A percentile compares a stretch with the other conserved stretches of the same genome.
phyloP scores from a whole-genome alignment of 495 filamentous ascomycete genomes.

The Symbiotaphrina buchneri region DNA sequence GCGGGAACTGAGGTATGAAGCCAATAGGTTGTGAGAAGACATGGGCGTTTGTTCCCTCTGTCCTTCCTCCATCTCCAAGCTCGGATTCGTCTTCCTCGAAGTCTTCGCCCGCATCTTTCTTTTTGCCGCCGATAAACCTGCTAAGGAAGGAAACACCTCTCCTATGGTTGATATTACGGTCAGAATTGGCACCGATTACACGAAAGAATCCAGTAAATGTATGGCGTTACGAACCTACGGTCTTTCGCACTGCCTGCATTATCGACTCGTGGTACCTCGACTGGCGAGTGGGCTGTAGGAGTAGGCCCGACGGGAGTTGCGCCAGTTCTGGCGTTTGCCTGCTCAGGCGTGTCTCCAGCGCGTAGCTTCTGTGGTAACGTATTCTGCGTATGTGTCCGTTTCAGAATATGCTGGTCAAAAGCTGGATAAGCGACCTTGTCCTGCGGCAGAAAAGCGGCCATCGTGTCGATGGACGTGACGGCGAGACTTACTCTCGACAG shows the following conservation, averaged over 20 bases:
- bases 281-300: neutral
- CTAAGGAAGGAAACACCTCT: slow-evolving; percentile 85
- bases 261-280: slow-evolving; percentile 4
- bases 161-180: no score
- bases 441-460: no score
- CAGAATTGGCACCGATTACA: no score
- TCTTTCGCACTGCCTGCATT: slow-evolving; percentile 31
- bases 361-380: slow-evolving; percentile 44
- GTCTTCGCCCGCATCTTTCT: slow-evolving; percentile 33
- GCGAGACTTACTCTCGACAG: neutral
- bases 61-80: slow-evolving; percentile 40
- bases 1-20: slow-evolving; percentile 71
- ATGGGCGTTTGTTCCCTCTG: slow-evolving; percentile 59
- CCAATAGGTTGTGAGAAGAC: slow-evolving; percentile 68
- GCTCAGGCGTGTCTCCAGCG: slow-evolving; percentile 25
- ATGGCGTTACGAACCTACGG: no score
- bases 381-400: slow-evolving; percentile 58
- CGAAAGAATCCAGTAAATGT: no score
- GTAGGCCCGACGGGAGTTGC: neutral
- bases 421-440: no score
- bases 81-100: slow-evolving; percentile 50
- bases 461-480: no score
- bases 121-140: slow-evolving; percentile 64
- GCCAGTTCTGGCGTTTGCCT: slow-evolving; percentile 18
- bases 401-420: slow-evolving; percentile 73